These are phyloP conservation scores for Anacardium occidentale DNA, from an alignment of 345 rosid genomes.

Conservation along the genomic window DNA sequence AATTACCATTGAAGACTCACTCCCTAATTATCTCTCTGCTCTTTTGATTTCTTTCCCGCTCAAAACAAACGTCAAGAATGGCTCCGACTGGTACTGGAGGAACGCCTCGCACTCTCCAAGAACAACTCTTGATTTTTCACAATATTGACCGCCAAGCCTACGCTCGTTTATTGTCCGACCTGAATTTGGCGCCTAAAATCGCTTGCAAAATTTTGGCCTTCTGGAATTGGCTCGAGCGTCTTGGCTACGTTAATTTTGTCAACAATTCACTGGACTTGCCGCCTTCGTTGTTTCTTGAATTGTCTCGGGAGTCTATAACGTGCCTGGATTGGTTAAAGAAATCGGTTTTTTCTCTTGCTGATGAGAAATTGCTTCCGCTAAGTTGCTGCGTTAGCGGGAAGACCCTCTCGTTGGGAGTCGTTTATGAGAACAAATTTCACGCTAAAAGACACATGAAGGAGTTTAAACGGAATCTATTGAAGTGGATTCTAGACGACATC, in stretches of 20 bases:
- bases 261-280: background rate
- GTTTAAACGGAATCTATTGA: constrained; percentile 14
- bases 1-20: too few relatives aligned
- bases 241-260: constrained; percentile 19
- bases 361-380: background rate
- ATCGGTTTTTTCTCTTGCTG: background rate
- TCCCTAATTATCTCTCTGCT: too few relatives aligned
- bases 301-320: constrained; percentile 11
- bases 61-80: too few relatives aligned
- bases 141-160: constrained; percentile 26
- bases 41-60: too few relatives aligned
- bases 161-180: constrained; percentile 5
- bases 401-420: background rate
- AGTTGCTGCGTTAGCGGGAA: constrained; percentile 16
- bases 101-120: background rate
- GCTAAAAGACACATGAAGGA: background rate
- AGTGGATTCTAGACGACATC: constrained; percentile 5
- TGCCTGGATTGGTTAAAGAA: constrained; percentile 10
- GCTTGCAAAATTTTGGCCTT: constrained; percentile 31
- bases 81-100: too few relatives aligned
- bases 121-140: constrained; percentile 24
- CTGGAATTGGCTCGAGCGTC: constrained; percentile 37
- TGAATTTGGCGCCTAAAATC: background rate
- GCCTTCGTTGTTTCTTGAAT: background rate
- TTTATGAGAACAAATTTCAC: background rate